phyloP scores from a whole-genome alignment of 129 eudicot species.

The Lactuca saligna region DNA sequence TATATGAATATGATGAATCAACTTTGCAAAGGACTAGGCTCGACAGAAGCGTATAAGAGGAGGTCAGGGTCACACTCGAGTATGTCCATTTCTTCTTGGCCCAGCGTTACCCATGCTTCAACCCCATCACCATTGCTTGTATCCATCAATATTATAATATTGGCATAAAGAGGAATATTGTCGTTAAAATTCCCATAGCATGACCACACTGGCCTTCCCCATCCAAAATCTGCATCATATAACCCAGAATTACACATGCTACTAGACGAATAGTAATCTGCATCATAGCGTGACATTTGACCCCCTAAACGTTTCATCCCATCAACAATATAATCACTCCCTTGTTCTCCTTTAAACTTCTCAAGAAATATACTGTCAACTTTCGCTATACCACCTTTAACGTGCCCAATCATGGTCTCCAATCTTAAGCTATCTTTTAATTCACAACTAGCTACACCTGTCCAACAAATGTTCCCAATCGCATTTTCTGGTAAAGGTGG shows the following conservation, averaged over 20 bases:
- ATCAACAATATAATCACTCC: background rate
- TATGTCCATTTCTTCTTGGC: too few relatives aligned
- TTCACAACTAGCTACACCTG: background rate
- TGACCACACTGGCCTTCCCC: constrained; percentile 4
- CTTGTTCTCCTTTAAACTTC: background rate
- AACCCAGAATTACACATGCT: constrained; percentile 13
- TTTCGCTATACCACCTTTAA: background rate
- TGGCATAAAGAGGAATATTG: too few relatives aligned
- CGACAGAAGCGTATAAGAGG: background rate
- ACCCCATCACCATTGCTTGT: too few relatives aligned
- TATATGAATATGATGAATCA: too few relatives aligned
- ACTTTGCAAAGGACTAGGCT: too few relatives aligned
- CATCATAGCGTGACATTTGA: background rate
- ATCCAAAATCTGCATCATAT: constrained; percentile 16
- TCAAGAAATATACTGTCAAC: background rate
- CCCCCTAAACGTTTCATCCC: background rate
- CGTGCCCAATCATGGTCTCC: background rate
- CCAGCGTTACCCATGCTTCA: too few relatives aligned
- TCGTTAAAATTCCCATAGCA: background rate
- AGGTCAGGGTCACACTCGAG: too few relatives aligned
- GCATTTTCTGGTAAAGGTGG: background rate
- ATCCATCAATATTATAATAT: too few relatives aligned
- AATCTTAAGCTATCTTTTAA: background rate
- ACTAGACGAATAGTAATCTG: background rate
- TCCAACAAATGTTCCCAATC: constrained; percentile 11